Conservation (phyloP, 371 early-diverging fungal genomes). For the Entomophthora muscae region DNA sequence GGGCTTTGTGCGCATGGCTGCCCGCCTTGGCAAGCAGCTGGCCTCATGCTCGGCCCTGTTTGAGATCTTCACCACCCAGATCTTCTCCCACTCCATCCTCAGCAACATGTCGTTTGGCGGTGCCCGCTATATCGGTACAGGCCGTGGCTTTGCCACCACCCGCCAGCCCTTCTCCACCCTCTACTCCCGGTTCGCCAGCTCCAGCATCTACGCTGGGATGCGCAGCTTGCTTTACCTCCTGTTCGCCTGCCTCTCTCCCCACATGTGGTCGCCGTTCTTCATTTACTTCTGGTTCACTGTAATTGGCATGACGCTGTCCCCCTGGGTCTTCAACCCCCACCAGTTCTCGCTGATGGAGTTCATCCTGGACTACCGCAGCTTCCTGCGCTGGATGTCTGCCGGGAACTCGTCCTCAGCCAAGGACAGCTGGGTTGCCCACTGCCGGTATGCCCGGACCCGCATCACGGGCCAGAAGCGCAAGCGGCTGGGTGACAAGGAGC, state of each 20-base stretch:
- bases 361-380: constrained; percentile 61
- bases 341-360: constrained; percentile 60
- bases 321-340: constrained; percentile 72
- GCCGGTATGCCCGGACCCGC: constrained; percentile 48
- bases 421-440: constrained; percentile 67
- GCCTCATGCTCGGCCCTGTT: constrained; percentile 70
- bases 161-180: constrained; percentile 54
- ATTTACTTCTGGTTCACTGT: constrained; percentile 79
- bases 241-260: constrained; percentile 51
- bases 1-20: constrained; percentile 54
- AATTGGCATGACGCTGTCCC: constrained; percentile 50
- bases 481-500: constrained; percentile 35
- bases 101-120: constrained; percentile 70
- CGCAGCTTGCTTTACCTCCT: constrained; percentile 47
- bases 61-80: constrained; percentile 80
- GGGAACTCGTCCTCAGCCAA: constrained; percentile 53
- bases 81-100: constrained; percentile 66
- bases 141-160: constrained; percentile 78
- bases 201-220: constrained; percentile 64
- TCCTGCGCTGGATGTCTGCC: constrained; percentile 64
- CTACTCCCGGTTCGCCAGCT: constrained; percentile 58
- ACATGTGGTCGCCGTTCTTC: constrained; percentile 15
- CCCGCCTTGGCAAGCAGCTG: constrained; percentile 65
- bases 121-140: constrained; percentile 73
- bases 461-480: constrained; percentile 68